Conservation (phyloP, 495 filamentous ascomycete genomes). For the Diplogelasinospora grovesii region DNA sequence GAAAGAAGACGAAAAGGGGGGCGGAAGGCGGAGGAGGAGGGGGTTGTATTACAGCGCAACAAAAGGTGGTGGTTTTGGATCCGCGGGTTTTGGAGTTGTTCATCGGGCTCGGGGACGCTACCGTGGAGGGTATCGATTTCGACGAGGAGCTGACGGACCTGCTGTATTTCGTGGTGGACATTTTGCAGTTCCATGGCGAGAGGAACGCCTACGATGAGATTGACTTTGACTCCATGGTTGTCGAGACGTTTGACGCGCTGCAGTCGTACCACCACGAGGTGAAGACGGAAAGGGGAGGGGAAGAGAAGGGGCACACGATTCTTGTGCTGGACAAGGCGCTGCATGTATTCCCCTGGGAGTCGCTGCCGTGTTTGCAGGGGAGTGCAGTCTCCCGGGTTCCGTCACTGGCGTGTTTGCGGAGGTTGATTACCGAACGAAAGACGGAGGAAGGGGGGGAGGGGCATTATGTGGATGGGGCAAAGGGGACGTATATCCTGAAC, state of each 20-base stretch:
- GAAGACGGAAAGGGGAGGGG: constrained; percentile 22
- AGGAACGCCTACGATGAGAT: constrained; percentile 96
- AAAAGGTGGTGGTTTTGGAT: constrained; percentile 59
- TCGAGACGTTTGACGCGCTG: constrained; percentile 77
- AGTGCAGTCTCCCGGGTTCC: constrained; percentile 77
- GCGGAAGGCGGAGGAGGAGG: too few relatives aligned
- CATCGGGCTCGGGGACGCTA: constrained; percentile 71
- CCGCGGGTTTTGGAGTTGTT: constrained; percentile 79
- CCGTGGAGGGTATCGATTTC: constrained; percentile 56
- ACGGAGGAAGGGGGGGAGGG: too few relatives aligned
- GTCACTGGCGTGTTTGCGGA: constrained; percentile 70
- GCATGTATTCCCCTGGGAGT: constrained; percentile 93
- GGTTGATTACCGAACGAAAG: constrained; percentile 36
- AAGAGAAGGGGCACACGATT: constrained; percentile 64
- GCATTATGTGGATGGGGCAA: constrained; percentile 49
- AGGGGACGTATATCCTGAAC: constrained; percentile 81
- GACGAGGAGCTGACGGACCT: constrained; percentile 84
- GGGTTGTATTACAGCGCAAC: too few relatives aligned
- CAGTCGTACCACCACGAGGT: constrained; percentile 62
- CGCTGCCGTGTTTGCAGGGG: constrained; percentile 75
- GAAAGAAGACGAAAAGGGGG: constrained; percentile 37
- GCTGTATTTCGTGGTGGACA: constrained; percentile 92
- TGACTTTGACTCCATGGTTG: constrained; percentile 83
- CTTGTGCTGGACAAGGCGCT: constrained; percentile 88
- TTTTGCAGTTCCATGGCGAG: constrained; percentile 94